These are phyloP conservation scores for Oryza glaberrima DNA, from an alignment of 176 grass and related monocot genomes.

Conservation along the genomic window DNA sequence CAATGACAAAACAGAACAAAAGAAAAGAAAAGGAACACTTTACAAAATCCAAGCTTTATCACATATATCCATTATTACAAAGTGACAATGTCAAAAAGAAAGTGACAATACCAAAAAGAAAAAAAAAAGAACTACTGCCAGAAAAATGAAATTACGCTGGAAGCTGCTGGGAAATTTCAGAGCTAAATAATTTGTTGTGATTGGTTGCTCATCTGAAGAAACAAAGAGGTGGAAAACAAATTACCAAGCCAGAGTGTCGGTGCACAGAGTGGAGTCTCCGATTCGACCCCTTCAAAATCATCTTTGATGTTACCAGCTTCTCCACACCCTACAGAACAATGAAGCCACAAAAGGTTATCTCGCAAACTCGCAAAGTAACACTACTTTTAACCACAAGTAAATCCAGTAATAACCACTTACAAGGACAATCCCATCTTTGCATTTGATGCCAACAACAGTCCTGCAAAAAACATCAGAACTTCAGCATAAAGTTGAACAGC, in stretches of 20 bases:
- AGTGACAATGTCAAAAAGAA: not conserved
- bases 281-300: slow-evolving; percentile 75
- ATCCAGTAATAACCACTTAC: slow-evolving; percentile 39
- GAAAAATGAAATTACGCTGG: not conserved
- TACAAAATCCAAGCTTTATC: not conserved
- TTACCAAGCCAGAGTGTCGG: slow-evolving; percentile 76
- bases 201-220: slow-evolving; percentile 1
- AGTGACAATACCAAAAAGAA: not conserved
- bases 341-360: slow-evolving; percentile 12
- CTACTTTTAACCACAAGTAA: not conserved
- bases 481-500: slow-evolving; percentile 6
- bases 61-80: not conserved
- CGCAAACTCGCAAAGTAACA: slow-evolving; percentile 4
- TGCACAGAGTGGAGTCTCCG: slow-evolving; percentile 75
- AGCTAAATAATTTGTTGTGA: not conserved
- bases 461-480: slow-evolving; percentile 44
- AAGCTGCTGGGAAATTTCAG: not conserved
- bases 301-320: slow-evolving; percentile 79
- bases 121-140: not conserved
- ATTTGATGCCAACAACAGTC: slow-evolving; percentile 85
- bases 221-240: not conserved
- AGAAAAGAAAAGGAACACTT: not conserved
- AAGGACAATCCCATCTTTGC: slow-evolving; percentile 84
- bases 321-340: slow-evolving; percentile 68
- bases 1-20: not conserved